A percentile compares a stretch with the other conserved stretches of the same genome.
These are phyloP conservation scores for Scutellaria minor DNA, from an alignment of 257 asterid genomes.

Conservation along the genomic window DNA sequence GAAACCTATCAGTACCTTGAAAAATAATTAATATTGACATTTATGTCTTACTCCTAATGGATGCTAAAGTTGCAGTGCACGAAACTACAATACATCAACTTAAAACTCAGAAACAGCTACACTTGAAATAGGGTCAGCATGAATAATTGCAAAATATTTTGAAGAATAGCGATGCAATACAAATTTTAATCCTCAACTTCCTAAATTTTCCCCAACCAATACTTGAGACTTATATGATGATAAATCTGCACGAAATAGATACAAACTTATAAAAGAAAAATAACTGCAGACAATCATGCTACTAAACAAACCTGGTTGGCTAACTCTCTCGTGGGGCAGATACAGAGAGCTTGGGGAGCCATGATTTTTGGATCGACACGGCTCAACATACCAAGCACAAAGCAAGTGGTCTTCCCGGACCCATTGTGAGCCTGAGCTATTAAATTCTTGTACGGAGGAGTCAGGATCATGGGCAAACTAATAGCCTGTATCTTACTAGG, in stretches of 20 bases:
- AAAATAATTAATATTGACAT: conserved; percentile 1
- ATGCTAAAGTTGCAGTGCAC: conserved; percentile 7
- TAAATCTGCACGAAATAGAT: background rate
- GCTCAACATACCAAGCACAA: conserved; percentile 96
- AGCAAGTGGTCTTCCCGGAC: conserved; percentile 96
- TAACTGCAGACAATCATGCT: conserved; percentile 16
- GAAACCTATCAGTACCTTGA: background rate
- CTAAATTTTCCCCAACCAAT: background rate
- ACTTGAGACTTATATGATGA: conserved; percentile 9
- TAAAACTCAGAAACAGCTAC: conserved; percentile 16
- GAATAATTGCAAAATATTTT: background rate
- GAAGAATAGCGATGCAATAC: background rate
- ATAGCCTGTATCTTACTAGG: conserved; percentile 87
- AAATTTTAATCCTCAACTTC: background rate
- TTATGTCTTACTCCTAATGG: background rate
- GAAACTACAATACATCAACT: conserved; percentile 13
- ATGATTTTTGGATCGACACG: conserved; percentile 67
- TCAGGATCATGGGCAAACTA: conserved; percentile 92
- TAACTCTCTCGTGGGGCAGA: conserved; percentile 95
- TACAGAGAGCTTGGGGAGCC: conserved; percentile 96
- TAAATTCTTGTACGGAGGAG: conserved; percentile 80
- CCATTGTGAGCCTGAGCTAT: conserved; percentile 99
- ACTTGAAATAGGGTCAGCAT: background rate
- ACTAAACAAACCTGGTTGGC: conserved; percentile 76
- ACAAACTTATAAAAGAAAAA: background rate